Percentiles rank a stretch among this genome's conserved stretches.
Evolutionary conservation across 306 rosid species (phyloP).

Genomic region (Pyrus betulifolia): DNA sequence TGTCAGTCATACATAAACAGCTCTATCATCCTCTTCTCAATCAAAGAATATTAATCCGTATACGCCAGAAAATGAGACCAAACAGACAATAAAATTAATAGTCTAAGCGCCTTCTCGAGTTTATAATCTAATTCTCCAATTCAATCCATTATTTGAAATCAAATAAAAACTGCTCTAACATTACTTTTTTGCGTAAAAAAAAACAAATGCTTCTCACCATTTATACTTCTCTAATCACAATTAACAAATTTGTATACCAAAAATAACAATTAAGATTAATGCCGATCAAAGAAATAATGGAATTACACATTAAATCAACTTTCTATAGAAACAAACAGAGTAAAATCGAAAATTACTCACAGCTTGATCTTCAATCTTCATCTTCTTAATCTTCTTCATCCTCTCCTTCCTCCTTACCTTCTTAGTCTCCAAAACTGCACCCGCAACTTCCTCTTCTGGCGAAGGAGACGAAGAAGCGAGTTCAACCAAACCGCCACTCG

Average conservation of each 20-base stretch:
- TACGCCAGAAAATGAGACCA: background rate
- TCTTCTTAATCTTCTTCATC: slow-evolving; percentile 23
- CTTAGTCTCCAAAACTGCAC: slow-evolving; percentile 8
- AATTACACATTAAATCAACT: background rate
- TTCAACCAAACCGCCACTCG: slow-evolving; percentile 1
- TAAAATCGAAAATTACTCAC: slow-evolving; percentile 31
- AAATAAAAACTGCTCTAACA: background rate
- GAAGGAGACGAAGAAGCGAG: slow-evolving; percentile 10
- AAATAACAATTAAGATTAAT: background rate
- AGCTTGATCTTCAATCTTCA: slow-evolving; percentile 25
- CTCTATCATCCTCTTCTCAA: background rate
- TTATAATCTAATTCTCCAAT: background rate
- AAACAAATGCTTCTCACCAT: background rate
- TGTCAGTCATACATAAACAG: background rate
- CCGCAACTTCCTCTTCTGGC: slow-evolving; percentile 1
- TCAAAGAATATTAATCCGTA: background rate
- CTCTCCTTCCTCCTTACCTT: slow-evolving; percentile 17
- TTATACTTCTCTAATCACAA: background rate
- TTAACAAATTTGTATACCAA: background rate
- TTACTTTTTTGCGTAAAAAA: background rate
- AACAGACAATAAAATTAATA: too few species aligned
- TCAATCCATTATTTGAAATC: background rate
- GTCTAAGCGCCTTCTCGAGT: too few species aligned
- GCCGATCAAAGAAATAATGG: background rate
- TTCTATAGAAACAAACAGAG: background rate